These are phyloP conservation scores for Mollisiaceae sp. DNA, from an alignment of 2,329 filamentous ascomycete genomes.

Conservation along the genomic window DNA sequence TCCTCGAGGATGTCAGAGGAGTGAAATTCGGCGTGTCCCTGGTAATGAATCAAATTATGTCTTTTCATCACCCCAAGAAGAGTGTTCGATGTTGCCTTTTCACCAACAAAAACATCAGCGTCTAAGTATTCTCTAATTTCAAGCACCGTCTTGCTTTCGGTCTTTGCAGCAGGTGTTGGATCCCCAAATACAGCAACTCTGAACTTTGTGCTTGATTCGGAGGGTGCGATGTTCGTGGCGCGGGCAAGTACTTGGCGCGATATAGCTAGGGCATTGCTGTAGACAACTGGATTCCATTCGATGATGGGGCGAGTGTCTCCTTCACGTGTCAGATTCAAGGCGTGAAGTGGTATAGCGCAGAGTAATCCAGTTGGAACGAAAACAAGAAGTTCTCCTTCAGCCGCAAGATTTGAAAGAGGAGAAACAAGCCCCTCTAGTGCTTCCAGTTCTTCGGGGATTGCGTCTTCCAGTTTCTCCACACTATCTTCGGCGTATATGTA, in stretches of 20 bases:
- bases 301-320: conserved; percentile 1
- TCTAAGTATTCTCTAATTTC: background rate
- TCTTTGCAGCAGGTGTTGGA: background rate
- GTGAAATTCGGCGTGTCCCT: conserved; percentile 5
- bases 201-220: background rate
- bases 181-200: background rate
- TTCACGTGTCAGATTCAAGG: background rate
- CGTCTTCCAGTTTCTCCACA: conserved; percentile 1
- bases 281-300: conserved; percentile 5
- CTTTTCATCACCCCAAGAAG: background rate
- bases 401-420: background rate
- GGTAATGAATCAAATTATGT: conserved; percentile 1
- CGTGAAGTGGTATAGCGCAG: conserved; percentile 1
- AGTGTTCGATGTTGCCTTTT: background rate
- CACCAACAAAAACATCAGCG: background rate
- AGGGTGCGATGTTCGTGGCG: background rate
- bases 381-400: conserved; percentile 4
- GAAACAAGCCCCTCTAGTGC: conserved; percentile 1
- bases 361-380: conserved; percentile 3
- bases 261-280: background rate
- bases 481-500: conserved; percentile 6
- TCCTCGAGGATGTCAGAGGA: background rate
- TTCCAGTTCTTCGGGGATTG: conserved; percentile 4
- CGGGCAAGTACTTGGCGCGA: background rate
- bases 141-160: background rate